Evolutionary conservation across 495 filamentous ascomycete species (phyloP).

Genomic region (Penicillium manginii): DNA sequence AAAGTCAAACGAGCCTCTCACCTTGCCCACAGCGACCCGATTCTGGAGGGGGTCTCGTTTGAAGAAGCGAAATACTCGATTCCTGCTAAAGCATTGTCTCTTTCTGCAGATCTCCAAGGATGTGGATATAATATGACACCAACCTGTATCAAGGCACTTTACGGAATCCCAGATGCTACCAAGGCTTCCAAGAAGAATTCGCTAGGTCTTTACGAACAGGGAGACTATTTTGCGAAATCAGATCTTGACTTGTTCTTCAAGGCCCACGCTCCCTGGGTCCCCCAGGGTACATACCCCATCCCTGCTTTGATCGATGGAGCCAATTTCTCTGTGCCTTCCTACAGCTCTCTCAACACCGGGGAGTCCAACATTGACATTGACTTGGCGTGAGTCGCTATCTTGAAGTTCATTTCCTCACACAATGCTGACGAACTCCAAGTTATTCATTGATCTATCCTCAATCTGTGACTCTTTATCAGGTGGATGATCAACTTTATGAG

Average conservation of each 20-base stretch:
- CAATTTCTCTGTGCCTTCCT: slow-evolving; percentile 34
- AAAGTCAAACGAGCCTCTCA: slow-evolving; percentile 27
- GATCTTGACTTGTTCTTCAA: slow-evolving; percentile 63
- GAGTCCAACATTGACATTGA: slow-evolving; percentile 56
- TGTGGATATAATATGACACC: slow-evolving; percentile 56
- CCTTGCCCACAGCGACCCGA: slow-evolving; percentile 18
- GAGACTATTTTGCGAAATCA: slow-evolving; percentile 51
- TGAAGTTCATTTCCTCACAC: neutral
- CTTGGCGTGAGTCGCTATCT: slow-evolving; percentile 32
- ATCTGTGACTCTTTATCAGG: slow-evolving; percentile 58
- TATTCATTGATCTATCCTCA: slow-evolving; percentile 57
- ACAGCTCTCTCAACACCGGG: slow-evolving; percentile 32
- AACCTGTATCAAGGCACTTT: slow-evolving; percentile 58
- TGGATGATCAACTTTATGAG: slow-evolving; percentile 54
- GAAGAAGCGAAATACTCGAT: slow-evolving; percentile 4
- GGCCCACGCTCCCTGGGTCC: slow-evolving; percentile 46
- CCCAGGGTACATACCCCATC: slow-evolving; percentile 46
- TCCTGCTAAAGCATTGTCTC: slow-evolving; percentile 21
- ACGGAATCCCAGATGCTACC: slow-evolving; percentile 48
- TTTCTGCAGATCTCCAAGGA: slow-evolving; percentile 25
- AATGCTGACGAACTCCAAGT: slow-evolving; percentile 12
- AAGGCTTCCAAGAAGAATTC: slow-evolving; percentile 46
- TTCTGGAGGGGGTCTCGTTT: slow-evolving; percentile 2
- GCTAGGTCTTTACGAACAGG: slow-evolving; percentile 58
- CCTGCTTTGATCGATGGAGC: slow-evolving; percentile 48